These are phyloP conservation scores for Colletotrichum coccodes DNA, from an alignment of 2,329 filamentous ascomycete species.

Conservation along the genomic window DNA sequence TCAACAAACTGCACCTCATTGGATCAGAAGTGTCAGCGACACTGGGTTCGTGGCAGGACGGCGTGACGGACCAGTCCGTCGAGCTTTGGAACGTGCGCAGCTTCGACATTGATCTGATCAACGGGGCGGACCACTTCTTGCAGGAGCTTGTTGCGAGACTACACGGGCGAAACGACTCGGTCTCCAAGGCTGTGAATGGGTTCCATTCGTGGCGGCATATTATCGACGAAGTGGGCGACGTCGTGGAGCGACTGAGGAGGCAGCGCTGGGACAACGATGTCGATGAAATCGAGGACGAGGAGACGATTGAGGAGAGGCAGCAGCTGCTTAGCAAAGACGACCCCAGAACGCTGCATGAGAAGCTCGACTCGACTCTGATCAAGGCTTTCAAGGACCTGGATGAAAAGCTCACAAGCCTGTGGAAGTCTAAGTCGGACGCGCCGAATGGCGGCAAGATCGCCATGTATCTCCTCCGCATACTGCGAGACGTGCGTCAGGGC, in stretches of 20 bases:
- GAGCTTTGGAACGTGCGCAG: slow-evolving; percentile 76
- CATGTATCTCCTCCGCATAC: slow-evolving; percentile 76
- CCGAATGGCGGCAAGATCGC: slow-evolving; percentile 62
- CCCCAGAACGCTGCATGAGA: slow-evolving; percentile 69
- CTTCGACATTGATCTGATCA: slow-evolving; percentile 71
- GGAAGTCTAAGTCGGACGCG: slow-evolving; percentile 56
- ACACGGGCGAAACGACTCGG: slow-evolving; percentile 76
- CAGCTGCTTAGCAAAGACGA: slow-evolving; percentile 78
- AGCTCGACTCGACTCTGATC: slow-evolving; percentile 65
- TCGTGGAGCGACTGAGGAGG: slow-evolving; percentile 72
- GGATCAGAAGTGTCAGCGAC: slow-evolving; percentile 71
- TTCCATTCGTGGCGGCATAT: slow-evolving; percentile 81
- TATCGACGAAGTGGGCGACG: slow-evolving; percentile 72
- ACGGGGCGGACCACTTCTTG: slow-evolving; percentile 76
- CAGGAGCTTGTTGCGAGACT: slow-evolving; percentile 74
- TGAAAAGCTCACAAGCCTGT: slow-evolving; percentile 61
- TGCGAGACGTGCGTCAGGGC: slow-evolving; percentile 78
- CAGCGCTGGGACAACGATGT: slow-evolving; percentile 82
- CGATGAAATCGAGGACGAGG: slow-evolving; percentile 79
- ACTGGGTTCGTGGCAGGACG: slow-evolving; percentile 69
- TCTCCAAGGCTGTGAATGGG: slow-evolving; percentile 68
- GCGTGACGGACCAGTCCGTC: slow-evolving; percentile 58
- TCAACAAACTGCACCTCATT: slow-evolving; percentile 71
- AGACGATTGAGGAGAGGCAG: slow-evolving; percentile 74
- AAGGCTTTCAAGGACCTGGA: slow-evolving; percentile 69